Base-by-base conservation (phyloP, 2,329 filamentous ascomycete species). In the Neocatenulostroma microsporum region DNA sequence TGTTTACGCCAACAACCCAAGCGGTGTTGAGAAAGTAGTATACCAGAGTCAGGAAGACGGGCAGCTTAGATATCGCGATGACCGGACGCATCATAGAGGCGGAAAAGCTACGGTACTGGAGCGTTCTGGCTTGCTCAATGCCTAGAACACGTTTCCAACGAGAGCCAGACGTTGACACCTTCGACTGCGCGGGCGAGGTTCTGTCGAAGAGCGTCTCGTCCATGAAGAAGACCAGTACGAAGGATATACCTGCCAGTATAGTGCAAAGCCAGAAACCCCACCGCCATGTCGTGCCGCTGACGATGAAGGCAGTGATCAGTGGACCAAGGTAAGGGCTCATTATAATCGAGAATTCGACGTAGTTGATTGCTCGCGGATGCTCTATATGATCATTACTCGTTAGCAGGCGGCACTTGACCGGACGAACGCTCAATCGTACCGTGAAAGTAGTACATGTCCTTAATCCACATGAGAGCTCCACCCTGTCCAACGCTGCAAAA, bases 371-470 rank as follows among this genome's bases (percentile, higher is more conserved):
- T 11, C 52, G 37, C 3, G 61, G 53, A 20, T 70, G 61, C 41
- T 76, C 66, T n/a, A n/a, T n/a, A n/a, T n/a, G n/a, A n/a, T n/a
- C n/a, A n/a, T n/a, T n/a, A n/a, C n/a, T n/a, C n/a, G n/a, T n/a
- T n/a, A n/a, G n/a, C n/a, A n/a, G n/a, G n/a, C n/a, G n/a, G n/a
- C n/a, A n/a, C n/a, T n/a, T n/a, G n/a, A n/a, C n/a, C n/a, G n/a
- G n/a, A n/a, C n/a, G n/a, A n/a, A n/a, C n/a, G n/a, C n/a, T n/a
- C n/a, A n/a, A n/a, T n/a, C n/a, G n/a, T n/a, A n/a, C n/a, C 66
- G 45, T 77, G 74, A 55, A 75, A 75, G 59, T 74, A 76, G 58
- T 73, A 78, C 37, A 75, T 63, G 51, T 78, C 74, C 35, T 74
- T 68, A 49, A 68, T 62, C 48, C 61, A 66, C 61, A 66, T 65